These are phyloP conservation scores for Aquilaria malaccensis DNA, from an alignment of 345 rosid species.

Conservation along the genomic window DNA sequence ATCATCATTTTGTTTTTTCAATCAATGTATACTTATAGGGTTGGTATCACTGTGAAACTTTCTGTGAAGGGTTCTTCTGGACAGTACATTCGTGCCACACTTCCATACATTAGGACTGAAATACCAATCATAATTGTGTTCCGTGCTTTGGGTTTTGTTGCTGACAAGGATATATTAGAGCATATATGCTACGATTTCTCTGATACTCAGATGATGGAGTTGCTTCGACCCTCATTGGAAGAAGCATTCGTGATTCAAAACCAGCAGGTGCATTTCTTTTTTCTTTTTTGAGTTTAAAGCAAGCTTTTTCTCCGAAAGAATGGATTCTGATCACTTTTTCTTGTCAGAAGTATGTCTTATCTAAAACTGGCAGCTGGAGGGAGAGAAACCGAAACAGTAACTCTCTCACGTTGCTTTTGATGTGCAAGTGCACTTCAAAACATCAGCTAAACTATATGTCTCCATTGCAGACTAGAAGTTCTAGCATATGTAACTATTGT, in stretches of 20 bases:
- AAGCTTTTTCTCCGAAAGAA: too few species aligned
- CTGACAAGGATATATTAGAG: slow-evolving; percentile 91
- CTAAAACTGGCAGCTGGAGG: background rate
- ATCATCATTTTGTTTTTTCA: background rate
- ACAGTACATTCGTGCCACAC: slow-evolving; percentile 89
- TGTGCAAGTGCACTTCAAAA: too few species aligned
- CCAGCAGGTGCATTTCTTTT: slow-evolving; percentile 56
- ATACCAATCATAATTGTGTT: slow-evolving; percentile 97
- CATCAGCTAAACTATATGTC: too few species aligned
- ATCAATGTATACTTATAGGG: background rate
- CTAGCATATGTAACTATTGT: too few species aligned
- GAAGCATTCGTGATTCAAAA: slow-evolving; percentile 98
- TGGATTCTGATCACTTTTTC: too few species aligned
- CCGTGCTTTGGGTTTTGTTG: slow-evolving; percentile 95
- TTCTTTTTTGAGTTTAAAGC: background rate
- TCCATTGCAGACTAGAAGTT: too few species aligned
- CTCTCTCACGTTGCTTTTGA: too few species aligned
- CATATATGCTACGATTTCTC: slow-evolving; percentile 89
- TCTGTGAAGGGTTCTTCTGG: slow-evolving; percentile 82
- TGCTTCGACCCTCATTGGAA: slow-evolving; percentile 94
- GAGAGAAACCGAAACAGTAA: too few species aligned
- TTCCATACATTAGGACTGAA: slow-evolving; percentile 94
- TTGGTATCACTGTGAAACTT: background rate
- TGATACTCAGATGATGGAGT: slow-evolving; percentile 95
- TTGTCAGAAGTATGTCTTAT: slow-evolving; percentile 2